Evolutionary conservation across 1,284 basidiomycete genomes (phyloP).

Genomic region (Cryptococcus sp.): DNA sequence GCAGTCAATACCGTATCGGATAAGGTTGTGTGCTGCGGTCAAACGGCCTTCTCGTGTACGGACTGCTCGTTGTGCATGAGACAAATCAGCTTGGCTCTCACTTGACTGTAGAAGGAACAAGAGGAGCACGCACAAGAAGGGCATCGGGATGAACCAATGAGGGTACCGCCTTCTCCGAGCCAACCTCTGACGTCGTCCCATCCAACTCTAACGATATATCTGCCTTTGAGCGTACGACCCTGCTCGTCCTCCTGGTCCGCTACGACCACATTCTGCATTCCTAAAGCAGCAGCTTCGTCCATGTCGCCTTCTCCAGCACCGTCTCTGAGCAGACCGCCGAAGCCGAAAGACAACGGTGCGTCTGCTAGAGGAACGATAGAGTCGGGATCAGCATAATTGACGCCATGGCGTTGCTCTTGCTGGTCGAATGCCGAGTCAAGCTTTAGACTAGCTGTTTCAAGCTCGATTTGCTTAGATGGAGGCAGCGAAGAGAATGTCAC

Average conservation of each 20-base stretch:
- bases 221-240: constrained; percentile 71
- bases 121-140: constrained; percentile 60
- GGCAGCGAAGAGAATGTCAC: constrained; percentile 44
- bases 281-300: constrained; percentile 41
- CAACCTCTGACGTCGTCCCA: constrained; percentile 98
- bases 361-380: constrained; percentile 38
- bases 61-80: constrained; percentile 52
- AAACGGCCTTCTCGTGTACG: constrained; percentile 83
- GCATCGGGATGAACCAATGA: constrained; percentile 94
- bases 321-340: constrained; percentile 83
- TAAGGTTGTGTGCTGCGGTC: constrained; percentile 83
- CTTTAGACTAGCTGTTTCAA: constrained; percentile 12
- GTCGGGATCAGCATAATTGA: constrained; percentile 34
- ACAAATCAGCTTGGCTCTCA: no score
- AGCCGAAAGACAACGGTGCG: constrained; percentile 74
- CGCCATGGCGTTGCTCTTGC: constrained; percentile 17
- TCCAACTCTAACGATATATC: constrained; percentile 93
- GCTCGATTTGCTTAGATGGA: constrained; percentile 36
- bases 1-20: constrained; percentile 95
- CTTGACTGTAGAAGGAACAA: constrained; percentile 3
- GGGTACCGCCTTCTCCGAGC: constrained; percentile 92
- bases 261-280: constrained; percentile 36
- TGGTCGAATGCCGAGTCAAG: constrained; percentile 5
- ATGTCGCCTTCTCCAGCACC: constrained; percentile 75
- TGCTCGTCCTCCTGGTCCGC: constrained; percentile 57